Base-by-base conservation (phyloP, 2,329 filamentous ascomycete species). In the Emydomyces testavorans region DNA sequence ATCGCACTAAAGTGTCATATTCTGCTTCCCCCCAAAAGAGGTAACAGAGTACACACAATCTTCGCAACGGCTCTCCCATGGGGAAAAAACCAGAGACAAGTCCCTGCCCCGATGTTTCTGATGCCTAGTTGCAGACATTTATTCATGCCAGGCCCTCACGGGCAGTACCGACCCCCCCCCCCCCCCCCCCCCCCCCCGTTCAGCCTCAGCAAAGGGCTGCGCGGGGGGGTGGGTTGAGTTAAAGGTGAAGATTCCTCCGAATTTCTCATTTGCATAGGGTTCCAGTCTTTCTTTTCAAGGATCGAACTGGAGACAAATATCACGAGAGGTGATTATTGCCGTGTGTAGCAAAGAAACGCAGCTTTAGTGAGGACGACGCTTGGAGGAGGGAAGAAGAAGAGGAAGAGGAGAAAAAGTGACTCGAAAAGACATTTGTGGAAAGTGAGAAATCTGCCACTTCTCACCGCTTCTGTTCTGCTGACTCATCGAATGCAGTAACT, bases 311-410 rank as follows among this genome's bases (percentile, higher is more conserved):
- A 40, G 42, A 56, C 46, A 52, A 46, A 49, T 11, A 10, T 21
- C 38, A 40, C 53, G 18, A 38, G n/a, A 24, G 35, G 46, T 37
- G 48, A 35, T 61, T 58, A 73, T 73, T 85, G 76, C 72, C 77
- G 66, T 79, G 78, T 85, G 83, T 82, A 83, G 85, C 85, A 89
- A 88, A 86, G 85, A 89, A 89, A 89, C 83, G 83, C 84, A 84
- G 85, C 85, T 77, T 85, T 89, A 82, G 79, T 76, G 78, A 83
- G 83, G 83, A 81, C 80, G 83, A 78, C 80, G 79, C 81, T 84
- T 83, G 73, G 54, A 58, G 62, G 66, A 65, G 60, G 58, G 59
- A 61, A 59, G 54, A 53, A 55, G 13, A 60, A 52, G 51, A 54
- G 52, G 53, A 57, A 51, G n/a, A n/a, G 53, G 48, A 49, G 36